These are phyloP conservation scores for Wallacemonas sp. DNA, from an alignment of 208 protist genomes.

Conservation along the genomic window DNA sequence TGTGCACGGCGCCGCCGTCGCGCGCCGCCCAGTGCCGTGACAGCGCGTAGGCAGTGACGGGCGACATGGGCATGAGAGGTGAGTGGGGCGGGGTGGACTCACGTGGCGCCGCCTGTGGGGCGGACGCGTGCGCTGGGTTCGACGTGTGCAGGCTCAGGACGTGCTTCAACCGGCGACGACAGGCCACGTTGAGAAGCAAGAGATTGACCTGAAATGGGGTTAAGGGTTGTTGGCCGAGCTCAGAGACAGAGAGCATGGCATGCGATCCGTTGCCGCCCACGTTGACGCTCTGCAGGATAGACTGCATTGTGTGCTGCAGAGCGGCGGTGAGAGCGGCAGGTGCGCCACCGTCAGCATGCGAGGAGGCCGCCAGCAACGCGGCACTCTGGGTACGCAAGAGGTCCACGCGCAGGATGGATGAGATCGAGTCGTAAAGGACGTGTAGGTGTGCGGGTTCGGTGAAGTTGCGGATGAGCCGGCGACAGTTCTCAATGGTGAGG, in stretches of 20 bases:
- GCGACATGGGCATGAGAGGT: slow-evolving; percentile 10
- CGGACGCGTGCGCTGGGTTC: background rate
- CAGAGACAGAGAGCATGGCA: slow-evolving; percentile 25
- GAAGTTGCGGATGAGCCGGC: slow-evolving; percentile 58
- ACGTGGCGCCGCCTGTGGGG: background rate
- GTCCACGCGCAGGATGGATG: slow-evolving; percentile 33
- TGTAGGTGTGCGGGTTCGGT: slow-evolving; percentile 25
- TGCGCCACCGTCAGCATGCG: background rate
- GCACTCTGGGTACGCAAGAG: slow-evolving; percentile 20
- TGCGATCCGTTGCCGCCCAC: background rate
- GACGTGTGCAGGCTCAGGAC: slow-evolving; percentile 7
- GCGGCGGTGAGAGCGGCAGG: background rate
- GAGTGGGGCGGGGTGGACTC: background rate
- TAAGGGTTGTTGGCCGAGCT: slow-evolving; percentile 28
- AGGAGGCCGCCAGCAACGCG: background rate
- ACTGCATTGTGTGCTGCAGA: background rate
- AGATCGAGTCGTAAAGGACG: slow-evolving; percentile 45
- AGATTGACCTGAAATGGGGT: slow-evolving; percentile 59
- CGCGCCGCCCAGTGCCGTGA: background rate
- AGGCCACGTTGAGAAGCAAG: slow-evolving; percentile 63
- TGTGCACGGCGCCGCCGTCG: background rate
- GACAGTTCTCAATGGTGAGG: slow-evolving; percentile 63
- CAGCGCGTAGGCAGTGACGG: background rate
- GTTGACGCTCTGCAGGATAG: background rate
- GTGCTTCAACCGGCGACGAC: slow-evolving; percentile 45